Conservation (phyloP, 768 basidiomycete genomes). For the Dictyophora rubrovolvata region DNA sequence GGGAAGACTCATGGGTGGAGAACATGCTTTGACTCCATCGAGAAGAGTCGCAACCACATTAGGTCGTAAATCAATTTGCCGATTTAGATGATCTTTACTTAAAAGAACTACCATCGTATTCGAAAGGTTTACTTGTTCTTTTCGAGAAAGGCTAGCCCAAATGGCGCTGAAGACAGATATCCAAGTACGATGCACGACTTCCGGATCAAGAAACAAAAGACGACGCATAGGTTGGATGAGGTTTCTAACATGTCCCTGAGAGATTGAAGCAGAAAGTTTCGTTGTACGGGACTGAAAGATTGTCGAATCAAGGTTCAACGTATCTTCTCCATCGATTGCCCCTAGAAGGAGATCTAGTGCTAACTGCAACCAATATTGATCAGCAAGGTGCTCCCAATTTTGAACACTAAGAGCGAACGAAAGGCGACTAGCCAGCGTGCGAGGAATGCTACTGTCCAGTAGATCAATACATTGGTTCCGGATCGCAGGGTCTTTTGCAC, state of each 20-base stretch:
- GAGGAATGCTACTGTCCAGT: conserved; percentile 80
- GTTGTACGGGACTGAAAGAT: conserved; percentile 24
- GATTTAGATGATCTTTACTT: conserved; percentile 87
- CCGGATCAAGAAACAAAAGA: conserved; percentile 69
- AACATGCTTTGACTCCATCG: conserved; percentile 73
- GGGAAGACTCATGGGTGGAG: conserved; percentile 78
- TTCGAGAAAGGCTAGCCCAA: conserved; percentile 77
- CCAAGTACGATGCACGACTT: conserved; percentile 77
- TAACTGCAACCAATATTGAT: conserved; percentile 90
- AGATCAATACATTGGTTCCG: conserved; percentile 84
- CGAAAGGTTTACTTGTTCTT: conserved; percentile 83
- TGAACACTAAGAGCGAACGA: conserved; percentile 89
- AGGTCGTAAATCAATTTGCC: conserved; percentile 79
- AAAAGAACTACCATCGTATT: conserved; percentile 84
- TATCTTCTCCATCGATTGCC: conserved; percentile 38
- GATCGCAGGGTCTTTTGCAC: conserved; percentile 66
- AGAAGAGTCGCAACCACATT: conserved; percentile 91
- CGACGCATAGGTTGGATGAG: conserved; percentile 73
- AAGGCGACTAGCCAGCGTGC: conserved; percentile 69
- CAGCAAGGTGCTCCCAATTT: conserved; percentile 87
- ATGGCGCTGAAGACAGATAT: conserved; percentile 73
- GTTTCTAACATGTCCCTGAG: conserved; percentile 34
- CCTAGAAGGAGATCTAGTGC: conserved; percentile 84
- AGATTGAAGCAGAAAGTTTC: conserved; percentile 26
- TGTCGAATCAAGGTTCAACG: conserved; percentile 28